These are phyloP conservation scores for Quercus mongolica DNA, from an alignment of 306 rosid species.

Conservation along the genomic window DNA sequence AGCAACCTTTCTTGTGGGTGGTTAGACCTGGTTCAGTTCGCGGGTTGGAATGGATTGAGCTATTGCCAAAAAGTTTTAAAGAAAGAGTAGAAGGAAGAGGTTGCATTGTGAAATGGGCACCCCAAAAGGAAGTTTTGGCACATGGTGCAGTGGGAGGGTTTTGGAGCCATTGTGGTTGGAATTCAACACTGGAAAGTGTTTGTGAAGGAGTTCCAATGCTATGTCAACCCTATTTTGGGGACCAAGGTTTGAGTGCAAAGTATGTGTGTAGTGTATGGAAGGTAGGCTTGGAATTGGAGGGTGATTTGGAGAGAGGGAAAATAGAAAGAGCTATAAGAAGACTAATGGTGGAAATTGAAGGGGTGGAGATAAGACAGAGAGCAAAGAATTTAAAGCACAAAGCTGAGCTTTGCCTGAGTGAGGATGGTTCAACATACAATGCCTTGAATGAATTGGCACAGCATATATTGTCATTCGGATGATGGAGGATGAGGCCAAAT, in stretches of 20 bases:
- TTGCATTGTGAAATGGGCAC: neutral
- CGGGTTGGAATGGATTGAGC: neutral
- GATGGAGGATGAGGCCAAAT: neutral
- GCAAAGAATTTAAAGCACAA: neutral
- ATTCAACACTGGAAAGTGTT: neutral
- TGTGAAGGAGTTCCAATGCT: neutral
- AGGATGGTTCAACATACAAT: neutral
- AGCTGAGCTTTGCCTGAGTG: neutral
- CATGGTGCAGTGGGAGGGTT: neutral
- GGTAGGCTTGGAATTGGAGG: neutral
- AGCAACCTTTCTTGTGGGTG: neutral
- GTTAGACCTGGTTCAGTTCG: neutral
- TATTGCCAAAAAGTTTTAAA: neutral
- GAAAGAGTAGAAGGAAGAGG: neutral
- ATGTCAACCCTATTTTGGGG: neutral
- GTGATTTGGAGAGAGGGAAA: neutral
- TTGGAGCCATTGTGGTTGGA: neutral
- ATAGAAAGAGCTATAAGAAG: neutral
- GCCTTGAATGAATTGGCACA: slow-evolving; percentile 3
- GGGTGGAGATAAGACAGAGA: neutral
- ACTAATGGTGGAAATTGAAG: neutral
- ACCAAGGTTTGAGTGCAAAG: neutral
- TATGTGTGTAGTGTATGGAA: neutral
- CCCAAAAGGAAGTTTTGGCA: neutral
- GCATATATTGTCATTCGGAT: neutral